Percentiles rank a stretch among this genome's conserved stretches.
These are phyloP conservation scores for Rubia occidens DNA, from an alignment of 305 asterid species.

Conservation along the genomic window DNA sequence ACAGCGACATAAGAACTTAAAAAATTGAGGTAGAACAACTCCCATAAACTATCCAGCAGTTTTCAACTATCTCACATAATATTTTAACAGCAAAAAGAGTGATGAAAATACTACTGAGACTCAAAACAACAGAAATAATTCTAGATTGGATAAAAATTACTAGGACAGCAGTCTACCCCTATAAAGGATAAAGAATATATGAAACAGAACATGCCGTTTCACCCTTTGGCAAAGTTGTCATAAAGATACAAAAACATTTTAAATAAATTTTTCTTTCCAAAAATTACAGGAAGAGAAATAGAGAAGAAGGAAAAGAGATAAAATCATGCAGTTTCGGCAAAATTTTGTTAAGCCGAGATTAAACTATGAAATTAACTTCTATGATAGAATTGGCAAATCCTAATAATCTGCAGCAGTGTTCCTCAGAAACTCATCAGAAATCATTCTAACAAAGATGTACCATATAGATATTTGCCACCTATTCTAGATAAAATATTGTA, in stretches of 20 bases:
- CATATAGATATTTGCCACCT: too few species aligned
- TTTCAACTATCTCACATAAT: conserved; percentile 5
- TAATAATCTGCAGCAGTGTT: not conserved
- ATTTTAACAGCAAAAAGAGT: not conserved
- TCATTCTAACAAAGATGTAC: not conserved
- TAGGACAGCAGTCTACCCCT: not conserved
- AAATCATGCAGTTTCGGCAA: not conserved
- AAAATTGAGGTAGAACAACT: not conserved
- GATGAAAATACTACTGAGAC: not conserved
- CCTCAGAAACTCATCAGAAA: not conserved
- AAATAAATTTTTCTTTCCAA: too few species aligned
- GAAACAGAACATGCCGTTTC: not conserved
- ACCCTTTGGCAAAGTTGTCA: not conserved
- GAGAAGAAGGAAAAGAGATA: not conserved
- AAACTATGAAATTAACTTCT: not conserved
- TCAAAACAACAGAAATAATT: not conserved
- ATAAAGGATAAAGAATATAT: not conserved
- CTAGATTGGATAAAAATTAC: not conserved
- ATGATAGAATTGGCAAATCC: not conserved
- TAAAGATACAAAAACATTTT: not conserved
- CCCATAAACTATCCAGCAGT: not conserved
- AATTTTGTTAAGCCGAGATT: not conserved
- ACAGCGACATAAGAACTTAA: not conserved
- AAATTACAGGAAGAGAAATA: not conserved
- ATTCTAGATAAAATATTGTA: too few species aligned